Percentiles rank a stretch among this genome's conserved stretches.
Evolutionary conservation across 2,329 filamentous ascomycete species (phyloP).

Genomic region (Paecilomyces niveus): DNA sequence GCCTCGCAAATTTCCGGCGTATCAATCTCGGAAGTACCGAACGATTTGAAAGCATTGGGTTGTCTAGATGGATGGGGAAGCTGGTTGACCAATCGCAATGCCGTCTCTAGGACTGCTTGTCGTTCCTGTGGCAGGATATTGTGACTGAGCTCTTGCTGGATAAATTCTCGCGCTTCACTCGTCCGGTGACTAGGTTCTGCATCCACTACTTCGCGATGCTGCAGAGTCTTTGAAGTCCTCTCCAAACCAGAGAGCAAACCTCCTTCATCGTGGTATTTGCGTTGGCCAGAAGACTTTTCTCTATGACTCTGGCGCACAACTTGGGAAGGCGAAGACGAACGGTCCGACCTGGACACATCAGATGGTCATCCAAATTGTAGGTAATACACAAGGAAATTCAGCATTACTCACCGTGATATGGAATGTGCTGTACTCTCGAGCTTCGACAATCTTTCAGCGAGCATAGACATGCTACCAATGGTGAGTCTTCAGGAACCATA

Average conservation of each 20-base stretch:
- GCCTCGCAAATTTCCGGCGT: too few species aligned
- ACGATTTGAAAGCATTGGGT: constrained; percentile 2
- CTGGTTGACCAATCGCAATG: constrained; percentile 13
- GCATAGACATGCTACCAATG: constrained; percentile 7
- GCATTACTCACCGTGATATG: not conserved
- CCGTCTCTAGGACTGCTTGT: constrained; percentile 13
- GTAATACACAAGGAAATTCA: too few species aligned
- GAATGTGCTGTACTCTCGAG: not conserved
- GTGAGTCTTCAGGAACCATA: constrained; percentile 3
- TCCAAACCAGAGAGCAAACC: too few species aligned
- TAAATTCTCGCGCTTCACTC: constrained; percentile 15
- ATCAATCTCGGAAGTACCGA: constrained; percentile 1
- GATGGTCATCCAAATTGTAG: too few species aligned
- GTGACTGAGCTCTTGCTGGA: constrained; percentile 15
- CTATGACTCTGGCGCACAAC: too few species aligned
- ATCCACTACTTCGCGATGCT: constrained; percentile 4
- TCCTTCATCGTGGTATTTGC: too few species aligned
- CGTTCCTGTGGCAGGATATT: constrained; percentile 12
- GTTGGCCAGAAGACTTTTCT: too few species aligned
- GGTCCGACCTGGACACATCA: too few species aligned
- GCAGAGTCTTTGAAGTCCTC: not conserved
- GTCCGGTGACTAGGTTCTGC: constrained; percentile 17
- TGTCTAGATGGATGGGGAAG: constrained; percentile 6
- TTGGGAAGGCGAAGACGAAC: too few species aligned
- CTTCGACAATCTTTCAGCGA: constrained; percentile 1